Evolutionary conservation across 345 rosid species (phyloP).

Genomic region (Eucalyptus shirleyi): DNA sequence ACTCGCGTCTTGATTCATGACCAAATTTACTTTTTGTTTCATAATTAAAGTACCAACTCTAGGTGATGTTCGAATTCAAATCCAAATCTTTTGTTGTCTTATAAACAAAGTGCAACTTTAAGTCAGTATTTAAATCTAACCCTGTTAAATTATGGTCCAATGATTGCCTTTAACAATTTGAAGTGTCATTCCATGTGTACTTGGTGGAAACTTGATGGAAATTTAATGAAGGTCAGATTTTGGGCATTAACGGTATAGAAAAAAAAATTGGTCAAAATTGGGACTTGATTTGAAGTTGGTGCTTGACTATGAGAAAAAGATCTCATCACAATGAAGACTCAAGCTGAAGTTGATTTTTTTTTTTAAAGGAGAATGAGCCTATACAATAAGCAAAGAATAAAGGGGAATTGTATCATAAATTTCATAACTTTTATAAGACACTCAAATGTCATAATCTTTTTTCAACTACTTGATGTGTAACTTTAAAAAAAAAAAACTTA

Average conservation of each 20-base stretch:
- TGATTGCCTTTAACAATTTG: background rate
- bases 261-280: background rate
- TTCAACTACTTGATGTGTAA: no score
- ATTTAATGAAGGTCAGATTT: background rate
- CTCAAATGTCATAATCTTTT: no score
- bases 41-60: background rate
- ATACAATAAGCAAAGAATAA: no score
- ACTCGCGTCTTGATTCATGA: rapidly evolving
- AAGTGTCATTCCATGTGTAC: background rate
- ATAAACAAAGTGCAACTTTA: background rate
- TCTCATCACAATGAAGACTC: no score
- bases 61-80: background rate
- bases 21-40: background rate
- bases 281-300: background rate
- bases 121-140: rapidly evolving
- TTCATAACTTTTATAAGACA: no score
- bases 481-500: background rate
- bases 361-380: no score
- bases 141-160: rapidly evolving
- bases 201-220: background rate
- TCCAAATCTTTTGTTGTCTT: background rate
- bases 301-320: no score
- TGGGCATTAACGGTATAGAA: background rate
- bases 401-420: no score
- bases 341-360: no score